Percentiles rank a stretch among this genome's conserved stretches.
Evolutionary conservation across 176 grass and related monocot species (phyloP).

Genomic region (Hyparrhenia diplandra): DNA sequence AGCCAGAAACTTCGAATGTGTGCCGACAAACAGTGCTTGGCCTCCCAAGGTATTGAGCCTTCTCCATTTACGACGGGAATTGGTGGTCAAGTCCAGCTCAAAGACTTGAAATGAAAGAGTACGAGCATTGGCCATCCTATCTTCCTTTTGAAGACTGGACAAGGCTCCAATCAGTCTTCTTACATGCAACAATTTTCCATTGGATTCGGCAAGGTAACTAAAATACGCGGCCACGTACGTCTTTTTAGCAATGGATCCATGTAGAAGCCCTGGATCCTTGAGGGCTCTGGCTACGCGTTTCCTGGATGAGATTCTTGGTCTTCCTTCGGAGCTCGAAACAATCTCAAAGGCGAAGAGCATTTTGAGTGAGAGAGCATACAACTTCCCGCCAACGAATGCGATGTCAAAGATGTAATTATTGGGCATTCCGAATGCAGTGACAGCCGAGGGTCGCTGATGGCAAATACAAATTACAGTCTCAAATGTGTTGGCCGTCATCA

Average conservation of each 20-base stretch:
- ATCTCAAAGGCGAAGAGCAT: not conserved
- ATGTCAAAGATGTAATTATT: not conserved
- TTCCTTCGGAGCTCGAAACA: not conserved
- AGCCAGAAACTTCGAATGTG: not conserved
- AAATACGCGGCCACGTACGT: fast-evolving
- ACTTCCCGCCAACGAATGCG: not conserved
- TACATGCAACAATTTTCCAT: not conserved
- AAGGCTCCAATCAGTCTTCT: not conserved
- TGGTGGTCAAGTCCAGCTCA: not conserved
- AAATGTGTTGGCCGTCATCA: not conserved
- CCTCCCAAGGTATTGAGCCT: not conserved
- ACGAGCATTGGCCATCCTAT: not conserved
- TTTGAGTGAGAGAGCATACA: not conserved
- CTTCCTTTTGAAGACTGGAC: not conserved
- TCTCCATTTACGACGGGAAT: not conserved
- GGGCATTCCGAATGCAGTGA: not conserved
- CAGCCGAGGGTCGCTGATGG: not conserved
- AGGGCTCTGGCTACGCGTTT: not conserved
- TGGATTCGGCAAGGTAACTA: not conserved
- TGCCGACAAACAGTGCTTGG: not conserved
- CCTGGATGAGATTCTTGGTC: not conserved
- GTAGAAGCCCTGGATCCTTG: not conserved
- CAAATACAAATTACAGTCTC: not conserved
- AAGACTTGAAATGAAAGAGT: not conserved
- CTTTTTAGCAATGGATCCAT: not conserved